These are phyloP conservation scores for Dothiorella sarmentorum DNA, from an alignment of 2,329 filamentous ascomycete species.

Conservation along the genomic window DNA sequence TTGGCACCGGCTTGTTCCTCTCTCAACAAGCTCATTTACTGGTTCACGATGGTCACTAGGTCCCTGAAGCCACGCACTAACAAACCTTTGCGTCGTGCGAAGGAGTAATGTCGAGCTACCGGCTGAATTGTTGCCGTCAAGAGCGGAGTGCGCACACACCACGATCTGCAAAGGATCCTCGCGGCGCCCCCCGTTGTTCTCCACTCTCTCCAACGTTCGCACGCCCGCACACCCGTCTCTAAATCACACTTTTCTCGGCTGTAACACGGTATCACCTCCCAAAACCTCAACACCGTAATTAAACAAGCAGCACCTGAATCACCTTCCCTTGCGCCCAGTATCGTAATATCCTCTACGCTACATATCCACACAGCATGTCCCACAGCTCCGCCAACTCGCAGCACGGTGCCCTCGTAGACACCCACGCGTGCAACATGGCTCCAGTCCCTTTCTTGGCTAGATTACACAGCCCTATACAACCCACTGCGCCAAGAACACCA, in stretches of 20 bases:
- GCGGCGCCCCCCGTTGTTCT: background rate
- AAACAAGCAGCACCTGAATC: background rate
- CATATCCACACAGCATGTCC: background rate
- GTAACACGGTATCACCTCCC: background rate
- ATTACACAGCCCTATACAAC: background rate
- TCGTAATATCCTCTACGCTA: background rate
- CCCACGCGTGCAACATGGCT: background rate
- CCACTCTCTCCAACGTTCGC: background rate
- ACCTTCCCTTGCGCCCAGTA: background rate
- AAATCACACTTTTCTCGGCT: too few relatives aligned
- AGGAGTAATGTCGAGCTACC: too few relatives aligned
- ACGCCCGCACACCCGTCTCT: too few relatives aligned
- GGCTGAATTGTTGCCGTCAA: too few relatives aligned
- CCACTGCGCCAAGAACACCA: constrained; percentile 10
- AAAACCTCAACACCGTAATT: background rate
- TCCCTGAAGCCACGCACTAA: background rate
- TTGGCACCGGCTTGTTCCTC: background rate
- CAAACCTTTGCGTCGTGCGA: background rate
- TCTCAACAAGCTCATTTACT: background rate
- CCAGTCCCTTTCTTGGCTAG: background rate
- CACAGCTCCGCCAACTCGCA: background rate
- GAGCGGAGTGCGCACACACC: background rate
- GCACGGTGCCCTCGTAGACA: background rate
- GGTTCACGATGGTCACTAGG: too few relatives aligned
- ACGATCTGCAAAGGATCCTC: constrained; percentile 13